Base-by-base conservation (phyloP, 768 basidiomycete species). In the Inosperma sp. region DNA sequence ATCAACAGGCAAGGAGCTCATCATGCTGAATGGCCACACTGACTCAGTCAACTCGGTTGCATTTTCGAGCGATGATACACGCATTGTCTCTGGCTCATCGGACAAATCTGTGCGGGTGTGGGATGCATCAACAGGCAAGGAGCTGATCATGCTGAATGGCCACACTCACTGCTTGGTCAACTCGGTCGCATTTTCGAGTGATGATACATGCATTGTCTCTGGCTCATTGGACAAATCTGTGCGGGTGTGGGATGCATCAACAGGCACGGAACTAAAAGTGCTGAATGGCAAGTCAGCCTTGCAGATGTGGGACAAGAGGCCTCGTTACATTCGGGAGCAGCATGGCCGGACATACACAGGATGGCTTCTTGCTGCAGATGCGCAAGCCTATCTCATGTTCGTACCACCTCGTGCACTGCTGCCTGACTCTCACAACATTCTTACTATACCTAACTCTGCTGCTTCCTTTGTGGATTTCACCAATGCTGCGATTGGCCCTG, bases 191-290 rank as follows among this genome's bases (percentile, higher is more conserved):
- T 43, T 51, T 27, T 51, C 49, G n/a, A 25, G 29, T 14, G 49
- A 51, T 56, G 27, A 40, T n/a, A 27, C 19, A 14, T 30, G 74
- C 53, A 85, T 51, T 23, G 31, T 23, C 13, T 51, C 49, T 5
- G 39, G 30, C 16, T 51, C 40, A 1, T 14, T 33, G 8, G 49
- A 42, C 17, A 21, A 41, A 30, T 29, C 49, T n/a, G 23, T 51
- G 10, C 25, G 36, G 7, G 40, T 50, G 3, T 50, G 49, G 49
- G 36, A 50, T 27, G 37, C 49, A 7, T 35, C 25, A 31, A 50
- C 36, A 27, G 49, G 49, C 21, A 31, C 30, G 8, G n/a, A 22
- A 27, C 13, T 52, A 39, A 35, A 35, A 12, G 34, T 35, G 34
- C 34, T 35, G 4, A 17, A 35, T 5, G 34, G 34, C 5, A 4